Base-by-base conservation (phyloP, 441 rosid genomes). In the Bocquillonia castaneifolia region DNA sequence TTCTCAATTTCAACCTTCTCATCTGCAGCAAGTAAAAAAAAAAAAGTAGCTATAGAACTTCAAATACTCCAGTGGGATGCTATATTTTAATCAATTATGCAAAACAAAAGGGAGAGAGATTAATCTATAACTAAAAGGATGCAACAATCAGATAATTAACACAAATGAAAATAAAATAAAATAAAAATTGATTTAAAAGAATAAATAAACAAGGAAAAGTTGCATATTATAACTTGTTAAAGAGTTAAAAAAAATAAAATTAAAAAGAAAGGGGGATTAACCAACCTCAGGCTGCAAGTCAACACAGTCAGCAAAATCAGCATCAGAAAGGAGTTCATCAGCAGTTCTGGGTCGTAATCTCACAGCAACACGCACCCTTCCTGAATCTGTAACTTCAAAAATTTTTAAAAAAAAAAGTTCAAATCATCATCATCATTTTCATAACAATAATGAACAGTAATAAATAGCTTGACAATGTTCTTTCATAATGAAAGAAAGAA, bases 321-420 rank as follows among this genome's bases (percentile, higher is more conserved):
- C 90, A 72, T 90, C 98, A 2, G 80, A 82, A 66, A 76, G 58
- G 57, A 86, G 94, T 77, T 92, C 96, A 55, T 88, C 89, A 0
- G 84, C 81, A 57, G 81, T 86, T 74, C 81, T 87, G 37, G 96
- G 98, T 61, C 98, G 79, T 76, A 88, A 76, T 76, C 98, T 86
- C 51, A 88, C 91, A 25, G 98, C 84, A 47, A 92, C 93, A 79
- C 98, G 87, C 48, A 92, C 98, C 74, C 96, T 83, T 77, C 86
- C 98, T 59, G 90, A 69, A 77, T 88, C 96, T 90, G 72, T 20
- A n/a, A 20, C 6, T 20, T 48, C 29, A 48, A 57, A 59, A 26
- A 40, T 15, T 14, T 10, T 39, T 20, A 15, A 29, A 40, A 17
- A 14, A 20, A 26, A 53, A 55, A 68, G 31, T 7, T 13, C 53